Conservation (phyloP, 2,329 filamentous ascomycete species). For the Raffaelea albimanens region DNA sequence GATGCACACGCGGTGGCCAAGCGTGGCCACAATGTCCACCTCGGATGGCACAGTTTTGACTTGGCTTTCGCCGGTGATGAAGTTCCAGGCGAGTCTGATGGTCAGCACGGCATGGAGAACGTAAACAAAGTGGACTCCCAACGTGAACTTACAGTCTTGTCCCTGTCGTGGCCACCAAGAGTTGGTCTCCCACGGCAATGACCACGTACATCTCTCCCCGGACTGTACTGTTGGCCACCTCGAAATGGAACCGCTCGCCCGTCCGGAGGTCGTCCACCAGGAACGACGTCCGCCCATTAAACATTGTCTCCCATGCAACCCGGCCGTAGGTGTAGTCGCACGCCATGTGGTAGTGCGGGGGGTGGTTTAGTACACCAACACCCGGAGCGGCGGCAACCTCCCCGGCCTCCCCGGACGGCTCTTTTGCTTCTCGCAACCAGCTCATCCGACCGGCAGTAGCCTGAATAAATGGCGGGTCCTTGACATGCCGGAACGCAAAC, state of each 20-base stretch:
- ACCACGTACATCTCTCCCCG: slow-evolving; percentile 5
- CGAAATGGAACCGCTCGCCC: background rate
- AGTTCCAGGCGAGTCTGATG: slow-evolving; percentile 9
- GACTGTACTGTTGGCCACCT: slow-evolving; percentile 1
- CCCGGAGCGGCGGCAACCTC: background rate
- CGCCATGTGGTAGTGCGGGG: too few relatives aligned
- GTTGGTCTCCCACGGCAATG: slow-evolving; percentile 8
- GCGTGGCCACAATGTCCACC: slow-evolving; percentile 8
- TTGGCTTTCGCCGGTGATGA: slow-evolving; percentile 6
- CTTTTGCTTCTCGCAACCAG: too few relatives aligned
- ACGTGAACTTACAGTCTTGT: slow-evolving; percentile 3
- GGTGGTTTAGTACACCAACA: background rate
- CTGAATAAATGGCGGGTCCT: background rate
- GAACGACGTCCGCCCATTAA: background rate
- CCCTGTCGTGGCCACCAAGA: slow-evolving; percentile 5
- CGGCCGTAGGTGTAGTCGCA: slow-evolving; percentile 7
- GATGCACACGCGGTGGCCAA: slow-evolving; percentile 9
- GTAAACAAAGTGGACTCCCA: background rate
- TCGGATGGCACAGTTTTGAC: slow-evolving; percentile 7
- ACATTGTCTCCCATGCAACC: slow-evolving; percentile 9
- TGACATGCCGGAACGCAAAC: slow-evolving; percentile 5
- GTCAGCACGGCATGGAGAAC: background rate
- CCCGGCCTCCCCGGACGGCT: background rate
- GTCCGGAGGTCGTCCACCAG: slow-evolving; percentile 12
- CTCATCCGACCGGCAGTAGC: background rate